These are phyloP conservation scores for Spathaspora gorwiae DNA, from an alignment of 805 yeast species.

Conservation along the genomic window DNA sequence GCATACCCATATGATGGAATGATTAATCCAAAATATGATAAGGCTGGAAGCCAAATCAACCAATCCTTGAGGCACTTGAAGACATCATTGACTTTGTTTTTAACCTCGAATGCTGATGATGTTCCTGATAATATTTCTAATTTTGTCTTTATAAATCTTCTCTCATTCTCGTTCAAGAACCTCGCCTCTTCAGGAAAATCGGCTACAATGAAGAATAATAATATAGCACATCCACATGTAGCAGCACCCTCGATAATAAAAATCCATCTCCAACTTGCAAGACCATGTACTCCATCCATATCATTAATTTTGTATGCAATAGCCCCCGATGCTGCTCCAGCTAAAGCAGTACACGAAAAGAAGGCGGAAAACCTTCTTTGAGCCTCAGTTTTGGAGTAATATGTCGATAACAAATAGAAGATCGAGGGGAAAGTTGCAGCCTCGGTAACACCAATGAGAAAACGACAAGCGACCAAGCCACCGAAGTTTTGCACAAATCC, in stretches of 20 bases:
- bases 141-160: constrained; percentile 44
- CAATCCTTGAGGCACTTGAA: constrained; percentile 53
- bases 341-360: constrained; percentile 66
- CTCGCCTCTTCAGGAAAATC: constrained; percentile 71
- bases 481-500: constrained; percentile 60
- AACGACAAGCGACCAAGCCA: constrained; percentile 56
- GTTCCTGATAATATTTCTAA: constrained; percentile 44
- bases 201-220: constrained; percentile 49
- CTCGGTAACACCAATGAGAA: constrained; percentile 64
- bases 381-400: constrained; percentile 62
- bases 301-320: constrained; percentile 62
- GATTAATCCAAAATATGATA: constrained; percentile 60
- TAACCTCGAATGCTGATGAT: constrained; percentile 46
- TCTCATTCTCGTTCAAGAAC: constrained; percentile 46
- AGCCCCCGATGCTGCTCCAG: constrained; percentile 77
- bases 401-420: constrained; percentile 63
- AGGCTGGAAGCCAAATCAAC: constrained; percentile 51
- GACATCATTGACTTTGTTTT: constrained; percentile 44
- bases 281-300: constrained; percentile 42
- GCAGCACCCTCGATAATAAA: constrained; percentile 45
- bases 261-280: constrained; percentile 47
- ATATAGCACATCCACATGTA: constrained; percentile 29
- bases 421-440: constrained; percentile 73
- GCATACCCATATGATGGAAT: constrained; percentile 77
- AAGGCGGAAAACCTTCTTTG: constrained; percentile 67